A percentile compares a stretch with the other conserved stretches of the same genome.
These are phyloP conservation scores for Colletotrichum coccodes DNA, from an alignment of 2,329 filamentous ascomycete genomes.

Conservation along the genomic window DNA sequence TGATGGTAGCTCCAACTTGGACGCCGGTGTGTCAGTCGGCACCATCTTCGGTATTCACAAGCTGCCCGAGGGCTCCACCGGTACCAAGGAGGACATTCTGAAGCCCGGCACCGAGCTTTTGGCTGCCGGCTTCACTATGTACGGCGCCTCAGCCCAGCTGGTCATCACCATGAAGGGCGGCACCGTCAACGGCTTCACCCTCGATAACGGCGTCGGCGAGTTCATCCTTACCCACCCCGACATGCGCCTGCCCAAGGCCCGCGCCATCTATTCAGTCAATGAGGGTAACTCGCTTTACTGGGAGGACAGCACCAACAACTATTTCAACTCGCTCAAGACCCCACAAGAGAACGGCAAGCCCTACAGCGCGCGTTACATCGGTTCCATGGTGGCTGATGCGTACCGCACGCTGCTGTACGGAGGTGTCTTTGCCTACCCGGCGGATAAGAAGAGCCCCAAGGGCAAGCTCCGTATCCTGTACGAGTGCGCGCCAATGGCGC, in stretches of 20 bases:
- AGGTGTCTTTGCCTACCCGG: conserved; percentile 96
- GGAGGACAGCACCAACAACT: conserved; percentile 86
- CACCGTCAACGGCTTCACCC: conserved; percentile 94
- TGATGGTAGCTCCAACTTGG: conserved; percentile 96
- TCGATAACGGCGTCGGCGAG: conserved; percentile 96
- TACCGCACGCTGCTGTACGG: conserved; percentile 96
- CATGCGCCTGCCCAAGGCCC: conserved; percentile 85
- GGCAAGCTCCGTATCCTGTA: conserved; percentile 97
- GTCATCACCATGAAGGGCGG: conserved; percentile 97
- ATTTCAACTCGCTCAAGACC: conserved; percentile 90
- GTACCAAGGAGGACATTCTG: conserved; percentile 86
- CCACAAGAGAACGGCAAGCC: conserved; percentile 82
- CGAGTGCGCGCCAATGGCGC: conserved; percentile 98
- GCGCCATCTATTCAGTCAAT: conserved; percentile 96
- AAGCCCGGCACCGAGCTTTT: conserved; percentile 91
- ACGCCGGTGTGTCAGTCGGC: conserved; percentile 96
- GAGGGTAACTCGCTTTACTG: conserved; percentile 98
- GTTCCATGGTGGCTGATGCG: conserved; percentile 97
- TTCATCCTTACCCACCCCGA: conserved; percentile 98
- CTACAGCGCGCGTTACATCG: conserved; percentile 95
- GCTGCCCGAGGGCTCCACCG: conserved; percentile 79
- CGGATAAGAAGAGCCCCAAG: conserved; percentile 98
- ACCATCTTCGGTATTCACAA: conserved; percentile 97
- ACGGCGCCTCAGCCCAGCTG: conserved; percentile 94
- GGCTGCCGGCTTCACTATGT: conserved; percentile 99